These are phyloP conservation scores for Elaeis guineensis DNA, from an alignment of 176 grass and related monocot genomes.

Conservation along the genomic window DNA sequence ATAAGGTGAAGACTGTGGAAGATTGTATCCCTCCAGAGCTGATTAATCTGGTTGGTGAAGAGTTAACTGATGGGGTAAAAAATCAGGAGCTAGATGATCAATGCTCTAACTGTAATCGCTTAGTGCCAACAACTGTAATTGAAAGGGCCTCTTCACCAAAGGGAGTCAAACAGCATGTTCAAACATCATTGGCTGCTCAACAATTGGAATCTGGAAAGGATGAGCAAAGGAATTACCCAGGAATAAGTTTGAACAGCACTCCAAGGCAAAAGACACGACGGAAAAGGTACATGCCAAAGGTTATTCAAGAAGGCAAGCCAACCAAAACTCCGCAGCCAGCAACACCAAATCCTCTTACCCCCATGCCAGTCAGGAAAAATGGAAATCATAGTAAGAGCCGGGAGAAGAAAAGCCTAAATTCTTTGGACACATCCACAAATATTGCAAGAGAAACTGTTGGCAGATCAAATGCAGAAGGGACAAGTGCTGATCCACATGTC, in stretches of 20 bases:
- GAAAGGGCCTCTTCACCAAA: conserved; percentile 13
- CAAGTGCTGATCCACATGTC: conserved; percentile 10
- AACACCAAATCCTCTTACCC: conserved; percentile 23
- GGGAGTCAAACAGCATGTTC: conserved; percentile 1
- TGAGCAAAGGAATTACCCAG: conserved; percentile 10
- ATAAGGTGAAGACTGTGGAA: conserved; percentile 8
- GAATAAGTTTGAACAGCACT: conserved; percentile 17
- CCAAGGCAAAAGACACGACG: conserved; percentile 14
- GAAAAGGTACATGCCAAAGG: conserved; percentile 57
- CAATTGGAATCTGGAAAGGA: not conserved
- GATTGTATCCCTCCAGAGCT: conserved; percentile 10
- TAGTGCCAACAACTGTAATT: conserved; percentile 17
- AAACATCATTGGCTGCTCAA: too few species aligned
- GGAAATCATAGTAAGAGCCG: conserved; percentile 34
- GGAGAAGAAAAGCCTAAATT: conserved; percentile 35
- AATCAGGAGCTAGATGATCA: conserved; percentile 18
- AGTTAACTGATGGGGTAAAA: not conserved
- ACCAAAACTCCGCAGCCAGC: conserved; percentile 22
- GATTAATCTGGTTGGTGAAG: conserved; percentile 1
- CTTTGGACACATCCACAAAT: conserved; percentile 13
- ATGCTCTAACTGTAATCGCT: conserved; percentile 18
- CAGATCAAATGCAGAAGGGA: conserved; percentile 7
- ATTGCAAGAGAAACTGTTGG: conserved; percentile 4
- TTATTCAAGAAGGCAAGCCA: conserved; percentile 34
- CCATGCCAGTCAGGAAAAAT: not conserved